These are phyloP conservation scores for Eimeria necatrix DNA, from an alignment of 169 alveolate genomes.

Conservation along the genomic window DNA sequence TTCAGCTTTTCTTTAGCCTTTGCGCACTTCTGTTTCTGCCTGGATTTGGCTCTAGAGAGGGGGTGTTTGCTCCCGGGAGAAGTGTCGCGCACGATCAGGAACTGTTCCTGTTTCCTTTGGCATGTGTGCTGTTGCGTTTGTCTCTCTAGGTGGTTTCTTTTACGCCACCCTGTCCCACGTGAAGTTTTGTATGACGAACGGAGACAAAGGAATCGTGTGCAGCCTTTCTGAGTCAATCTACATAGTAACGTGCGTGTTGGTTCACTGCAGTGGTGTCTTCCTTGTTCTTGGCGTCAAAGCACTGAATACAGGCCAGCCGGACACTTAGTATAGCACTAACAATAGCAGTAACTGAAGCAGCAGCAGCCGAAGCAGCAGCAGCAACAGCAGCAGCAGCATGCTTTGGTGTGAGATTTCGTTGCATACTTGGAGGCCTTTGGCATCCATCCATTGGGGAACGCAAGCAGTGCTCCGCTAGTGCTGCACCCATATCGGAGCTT, in stretches of 20 bases:
- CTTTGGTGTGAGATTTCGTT: background rate
- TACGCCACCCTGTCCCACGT: conserved; percentile 86
- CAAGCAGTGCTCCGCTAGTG: background rate
- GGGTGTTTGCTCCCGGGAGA: background rate
- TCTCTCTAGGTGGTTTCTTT: conserved; percentile 82
- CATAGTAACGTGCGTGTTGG: conserved; percentile 73
- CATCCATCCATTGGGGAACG: no score
- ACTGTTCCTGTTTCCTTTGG: background rate
- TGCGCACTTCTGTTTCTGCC: background rate
- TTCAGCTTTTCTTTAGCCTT: background rate
- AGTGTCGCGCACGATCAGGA: background rate
- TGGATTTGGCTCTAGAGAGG: background rate
- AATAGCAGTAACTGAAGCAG: no score
- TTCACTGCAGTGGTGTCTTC: background rate
- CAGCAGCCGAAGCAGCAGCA: no score
- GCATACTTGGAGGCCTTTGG: no score
- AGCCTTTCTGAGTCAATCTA: conserved; percentile 84
- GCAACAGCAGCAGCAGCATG: background rate
- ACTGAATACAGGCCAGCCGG: background rate
- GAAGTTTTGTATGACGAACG: conserved; percentile 85
- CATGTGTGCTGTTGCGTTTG: background rate
- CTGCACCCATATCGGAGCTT: background rate
- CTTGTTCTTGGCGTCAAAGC: background rate
- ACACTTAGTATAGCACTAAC: no score
- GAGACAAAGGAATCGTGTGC: conserved; percentile 87